Conservation (phyloP, 2,329 filamentous ascomycete species). For the Botrytis paeoniae region DNA sequence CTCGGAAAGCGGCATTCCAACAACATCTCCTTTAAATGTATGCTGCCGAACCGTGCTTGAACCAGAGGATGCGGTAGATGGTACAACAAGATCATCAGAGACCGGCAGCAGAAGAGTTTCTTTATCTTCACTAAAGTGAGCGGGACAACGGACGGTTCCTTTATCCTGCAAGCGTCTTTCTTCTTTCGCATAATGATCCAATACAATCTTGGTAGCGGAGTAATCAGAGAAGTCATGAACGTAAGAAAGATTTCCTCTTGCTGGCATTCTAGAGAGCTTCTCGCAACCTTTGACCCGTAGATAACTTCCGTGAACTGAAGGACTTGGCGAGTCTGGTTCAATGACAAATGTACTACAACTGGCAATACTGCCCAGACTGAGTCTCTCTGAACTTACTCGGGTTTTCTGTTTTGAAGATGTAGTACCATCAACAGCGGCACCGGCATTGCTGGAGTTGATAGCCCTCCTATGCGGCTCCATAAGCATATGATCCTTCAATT, state of each 20-base stretch:
- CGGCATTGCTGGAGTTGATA: not conserved
- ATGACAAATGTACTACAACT: not conserved
- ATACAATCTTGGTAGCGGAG: constrained; percentile 28
- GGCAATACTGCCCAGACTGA: not conserved
- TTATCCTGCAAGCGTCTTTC: constrained; percentile 20
- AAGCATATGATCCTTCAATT: not conserved
- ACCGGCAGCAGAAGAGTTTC: not conserved
- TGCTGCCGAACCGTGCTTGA: constrained; percentile 7
- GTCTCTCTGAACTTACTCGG: not conserved
- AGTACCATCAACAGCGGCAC: constrained; percentile 1
- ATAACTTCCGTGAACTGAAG: not conserved
- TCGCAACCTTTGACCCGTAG: not conserved
- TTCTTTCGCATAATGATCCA: constrained; percentile 31
- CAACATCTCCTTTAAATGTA: not conserved
- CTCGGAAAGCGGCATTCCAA: not conserved
- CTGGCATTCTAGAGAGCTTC: constrained; percentile 11
- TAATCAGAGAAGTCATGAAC: constrained; percentile 33
- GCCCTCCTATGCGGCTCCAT: not conserved
- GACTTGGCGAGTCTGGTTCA: not conserved
- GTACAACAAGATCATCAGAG: not conserved
- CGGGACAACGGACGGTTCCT: not conserved
- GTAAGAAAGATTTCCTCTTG: constrained; percentile 26
- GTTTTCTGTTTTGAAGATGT: not conserved
- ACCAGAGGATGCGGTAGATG: not conserved
- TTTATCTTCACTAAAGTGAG: not conserved